These are phyloP conservation scores for Aspergillus fischeri DNA, from an alignment of 2,329 filamentous ascomycete species.

Conservation along the genomic window DNA sequence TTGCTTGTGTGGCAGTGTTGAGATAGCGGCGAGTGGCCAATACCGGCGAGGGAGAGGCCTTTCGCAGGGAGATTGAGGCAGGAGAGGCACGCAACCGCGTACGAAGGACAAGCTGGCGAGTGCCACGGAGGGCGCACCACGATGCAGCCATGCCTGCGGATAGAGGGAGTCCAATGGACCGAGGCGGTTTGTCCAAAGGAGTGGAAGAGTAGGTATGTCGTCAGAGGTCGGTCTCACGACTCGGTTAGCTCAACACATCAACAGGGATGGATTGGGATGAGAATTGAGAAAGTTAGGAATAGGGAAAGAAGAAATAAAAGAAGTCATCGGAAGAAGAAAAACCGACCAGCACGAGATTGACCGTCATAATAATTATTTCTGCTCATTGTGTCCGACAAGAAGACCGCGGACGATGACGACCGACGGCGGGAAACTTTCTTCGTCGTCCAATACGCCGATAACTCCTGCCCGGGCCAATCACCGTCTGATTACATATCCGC, in stretches of 20 bases:
- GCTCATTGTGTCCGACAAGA: conserved; percentile 2
- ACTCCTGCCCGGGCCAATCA: conserved; percentile 11
- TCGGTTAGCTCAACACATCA: not conserved
- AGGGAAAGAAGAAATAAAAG: not conserved
- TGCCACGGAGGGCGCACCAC: conserved; percentile 31
- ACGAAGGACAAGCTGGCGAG: conserved; percentile 34
- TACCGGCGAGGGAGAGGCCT: conserved; percentile 25
- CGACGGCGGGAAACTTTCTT: conserved; percentile 13
- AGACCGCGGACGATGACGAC: conserved; percentile 15
- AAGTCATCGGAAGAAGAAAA: conserved; percentile 5
- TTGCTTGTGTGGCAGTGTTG: conserved; percentile 23
- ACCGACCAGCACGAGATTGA: not conserved
- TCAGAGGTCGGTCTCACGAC: not conserved
- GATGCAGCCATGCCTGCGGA: conserved; percentile 28
- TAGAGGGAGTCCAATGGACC: not conserved
- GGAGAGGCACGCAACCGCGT: conserved; percentile 23
- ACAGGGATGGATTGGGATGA: not conserved
- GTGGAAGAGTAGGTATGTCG: not conserved
- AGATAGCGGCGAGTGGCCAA: conserved; percentile 28
- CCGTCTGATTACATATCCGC: not conserved
- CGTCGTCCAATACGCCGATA: conserved; percentile 7
- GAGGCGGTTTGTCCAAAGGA: not conserved
- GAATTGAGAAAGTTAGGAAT: not conserved
- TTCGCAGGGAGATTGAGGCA: conserved; percentile 19
- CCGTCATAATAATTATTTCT: not conserved